Evolutionary conservation across 176 grass and related monocot species (phyloP).

Genomic region (Triticum dicoccoides): DNA sequence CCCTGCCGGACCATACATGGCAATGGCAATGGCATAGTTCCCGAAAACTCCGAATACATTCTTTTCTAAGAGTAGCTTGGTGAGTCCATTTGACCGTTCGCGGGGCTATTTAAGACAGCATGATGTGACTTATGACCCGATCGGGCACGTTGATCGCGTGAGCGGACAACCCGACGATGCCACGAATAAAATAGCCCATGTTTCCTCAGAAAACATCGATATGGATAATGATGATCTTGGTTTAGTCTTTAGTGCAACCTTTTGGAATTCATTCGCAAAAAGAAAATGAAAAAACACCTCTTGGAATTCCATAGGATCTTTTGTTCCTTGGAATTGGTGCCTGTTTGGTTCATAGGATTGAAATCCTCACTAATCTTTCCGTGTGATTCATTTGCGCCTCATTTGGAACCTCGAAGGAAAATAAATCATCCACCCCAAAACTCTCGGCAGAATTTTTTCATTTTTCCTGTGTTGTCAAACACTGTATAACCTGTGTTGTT

Average conservation of each 20-base stretch:
- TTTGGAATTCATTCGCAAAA: too few species aligned
- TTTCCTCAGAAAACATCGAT: background rate
- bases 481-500: background rate
- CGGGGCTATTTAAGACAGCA: background rate
- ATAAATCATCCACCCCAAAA: too few species aligned
- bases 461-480: background rate
- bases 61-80: background rate
- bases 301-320: too few species aligned
- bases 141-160: constrained; percentile 12
- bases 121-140: background rate
- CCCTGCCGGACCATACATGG: background rate
- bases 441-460: background rate
- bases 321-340: too few species aligned
- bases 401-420: too few species aligned
- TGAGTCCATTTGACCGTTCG: background rate
- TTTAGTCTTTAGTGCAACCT: too few species aligned
- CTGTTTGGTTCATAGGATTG: too few species aligned
- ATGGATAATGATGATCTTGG: too few species aligned
- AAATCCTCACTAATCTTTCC: too few species aligned
- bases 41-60: background rate
- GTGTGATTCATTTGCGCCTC: too few species aligned
- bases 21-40: background rate
- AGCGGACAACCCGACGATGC: background rate
- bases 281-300: too few species aligned
- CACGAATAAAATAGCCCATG: background rate